phyloP scores from a whole-genome alignment of 305 asterid species.

The Solanum aculeatissimum region DNA sequence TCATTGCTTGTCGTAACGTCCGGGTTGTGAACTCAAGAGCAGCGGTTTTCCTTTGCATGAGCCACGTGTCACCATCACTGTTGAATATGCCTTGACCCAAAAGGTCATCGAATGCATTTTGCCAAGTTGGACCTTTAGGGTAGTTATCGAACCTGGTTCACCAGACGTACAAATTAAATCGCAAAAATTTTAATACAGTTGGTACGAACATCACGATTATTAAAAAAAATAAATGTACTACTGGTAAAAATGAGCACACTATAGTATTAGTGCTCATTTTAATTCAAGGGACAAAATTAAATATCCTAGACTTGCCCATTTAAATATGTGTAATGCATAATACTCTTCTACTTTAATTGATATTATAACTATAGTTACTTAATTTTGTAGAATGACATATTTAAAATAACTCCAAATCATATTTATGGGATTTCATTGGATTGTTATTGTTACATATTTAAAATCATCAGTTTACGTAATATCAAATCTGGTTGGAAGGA shows the following conservation, averaged over 20 bases:
- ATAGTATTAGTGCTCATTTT: too few relatives aligned
- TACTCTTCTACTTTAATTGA: background rate
- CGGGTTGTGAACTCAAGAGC: slow-evolving; percentile 64
- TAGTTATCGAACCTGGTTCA: slow-evolving; percentile 56
- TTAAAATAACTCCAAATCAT: too few relatives aligned
- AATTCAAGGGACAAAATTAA: background rate
- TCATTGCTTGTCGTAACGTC: slow-evolving; percentile 55
- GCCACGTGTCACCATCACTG: slow-evolving; percentile 66
- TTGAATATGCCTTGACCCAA: slow-evolving; percentile 55
- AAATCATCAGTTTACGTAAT: background rate
- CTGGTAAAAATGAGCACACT: background rate
- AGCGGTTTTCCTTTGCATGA: slow-evolving; percentile 64
- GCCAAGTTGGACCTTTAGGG: slow-evolving; percentile 67
- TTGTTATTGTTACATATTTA: too few relatives aligned
- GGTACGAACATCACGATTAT: background rate
- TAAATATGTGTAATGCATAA: slow-evolving; percentile 12
- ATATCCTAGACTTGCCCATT: slow-evolving; percentile 25
- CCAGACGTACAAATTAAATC: background rate
- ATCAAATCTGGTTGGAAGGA: slow-evolving; percentile 54
- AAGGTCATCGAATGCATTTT: slow-evolving; percentile 48
- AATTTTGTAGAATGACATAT: background rate
- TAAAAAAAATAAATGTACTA: background rate
- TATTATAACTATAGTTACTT: background rate
- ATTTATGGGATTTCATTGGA: too few relatives aligned
- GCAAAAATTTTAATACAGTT: background rate